Evolutionary conservation across 805 yeast genomes (phyloP).

Genomic region (Citeromyces nyonsensis): DNA sequence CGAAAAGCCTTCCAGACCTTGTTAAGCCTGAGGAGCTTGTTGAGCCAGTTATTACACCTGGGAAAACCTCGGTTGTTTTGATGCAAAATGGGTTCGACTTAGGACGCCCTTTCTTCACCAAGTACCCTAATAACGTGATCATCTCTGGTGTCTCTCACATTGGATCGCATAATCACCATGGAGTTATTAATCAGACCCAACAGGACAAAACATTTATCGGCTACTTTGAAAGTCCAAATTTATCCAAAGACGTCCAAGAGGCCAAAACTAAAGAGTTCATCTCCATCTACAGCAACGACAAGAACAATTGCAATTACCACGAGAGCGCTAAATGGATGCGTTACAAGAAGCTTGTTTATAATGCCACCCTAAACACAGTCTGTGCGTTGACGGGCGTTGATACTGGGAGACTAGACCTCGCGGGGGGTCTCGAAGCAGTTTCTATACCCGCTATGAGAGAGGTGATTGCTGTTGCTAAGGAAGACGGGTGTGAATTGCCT

Average conservation of each 20-base stretch:
- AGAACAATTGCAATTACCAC: constrained; percentile 22
- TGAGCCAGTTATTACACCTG: constrained; percentile 15
- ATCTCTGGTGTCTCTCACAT: constrained; percentile 24
- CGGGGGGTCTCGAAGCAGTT: constrained; percentile 24
- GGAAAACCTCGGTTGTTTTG: constrained; percentile 13
- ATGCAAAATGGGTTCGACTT: constrained; percentile 24
- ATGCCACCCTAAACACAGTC: constrained; percentile 49
- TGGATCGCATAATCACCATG: constrained; percentile 39
- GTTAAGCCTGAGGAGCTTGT: constrained; percentile 24
- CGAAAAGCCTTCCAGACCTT: constrained; percentile 48
- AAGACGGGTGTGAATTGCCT: constrained; percentile 47
- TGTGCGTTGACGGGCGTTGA: constrained; percentile 45
- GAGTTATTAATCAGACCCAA: constrained; percentile 28
- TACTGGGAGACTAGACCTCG: constrained; percentile 32
- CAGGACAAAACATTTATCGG: constrained; percentile 38
- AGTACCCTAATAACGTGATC: constrained; percentile 16
- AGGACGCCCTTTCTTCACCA: constrained; percentile 16
- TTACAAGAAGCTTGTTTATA: constrained; percentile 57
- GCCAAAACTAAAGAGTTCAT: constrained; percentile 26
- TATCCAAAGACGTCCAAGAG: constrained; percentile 14
- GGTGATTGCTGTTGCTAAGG: constrained; percentile 45
- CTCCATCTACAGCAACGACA: constrained; percentile 24
- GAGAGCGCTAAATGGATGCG: constrained; percentile 34
- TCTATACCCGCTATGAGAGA: constrained; percentile 55
- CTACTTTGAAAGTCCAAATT: constrained; percentile 26